Base-by-base conservation (phyloP, 179 eudicot species). In the Beta macrorhiza region DNA sequence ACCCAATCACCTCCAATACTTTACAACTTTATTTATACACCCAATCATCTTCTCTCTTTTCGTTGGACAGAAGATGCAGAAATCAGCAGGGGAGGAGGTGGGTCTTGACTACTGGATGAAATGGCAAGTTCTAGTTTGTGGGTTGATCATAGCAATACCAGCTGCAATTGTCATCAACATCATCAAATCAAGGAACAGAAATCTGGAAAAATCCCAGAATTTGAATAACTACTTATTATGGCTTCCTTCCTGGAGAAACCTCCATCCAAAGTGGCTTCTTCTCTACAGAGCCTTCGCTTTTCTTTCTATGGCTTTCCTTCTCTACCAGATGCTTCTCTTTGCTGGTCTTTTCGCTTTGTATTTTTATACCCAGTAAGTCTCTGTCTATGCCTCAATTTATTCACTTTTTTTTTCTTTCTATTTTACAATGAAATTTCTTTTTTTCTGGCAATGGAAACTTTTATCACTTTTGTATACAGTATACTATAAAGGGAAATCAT, bases 341-440 rank as follows among this genome's bases (percentile, higher is more conserved):
- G 82, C 87, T 19, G 88, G 89, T 10, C 59, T 72, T 74, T 88
- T 91, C 70, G 90, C 87, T 65, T 91, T 94, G 90, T 90, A 80
- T 56, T 94, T 94, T 86, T 94, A 94, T 87, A 94, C 98, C 45
- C 98, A 94, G 98, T 94, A 80, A 75, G 90, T 64, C 49, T 64
- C 49, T 57, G 42, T 10, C 56, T 55, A 22, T 44, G 13, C 56
- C 3, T 67, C 2, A 8, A 42, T 72, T 5, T 74, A 17, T 57
- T 47, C 19, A 59, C 51, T 9, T 61, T 20, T 9, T 17, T 14
- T 11, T 9, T 17, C 22, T 19, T 22, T 44, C 29, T 20, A 32
- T 52, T 9, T 53, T 81, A 5, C 4, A 58, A 16, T 12, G 0
- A 7, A 2, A 14, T 0, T 9, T 14, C 17, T 55, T 37, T 37